Evolutionary conservation across 1,284 basidiomycete genomes (phyloP), one percentile per base, ranked within the genome.

Genomic region (Naganishia sp.): DNA sequence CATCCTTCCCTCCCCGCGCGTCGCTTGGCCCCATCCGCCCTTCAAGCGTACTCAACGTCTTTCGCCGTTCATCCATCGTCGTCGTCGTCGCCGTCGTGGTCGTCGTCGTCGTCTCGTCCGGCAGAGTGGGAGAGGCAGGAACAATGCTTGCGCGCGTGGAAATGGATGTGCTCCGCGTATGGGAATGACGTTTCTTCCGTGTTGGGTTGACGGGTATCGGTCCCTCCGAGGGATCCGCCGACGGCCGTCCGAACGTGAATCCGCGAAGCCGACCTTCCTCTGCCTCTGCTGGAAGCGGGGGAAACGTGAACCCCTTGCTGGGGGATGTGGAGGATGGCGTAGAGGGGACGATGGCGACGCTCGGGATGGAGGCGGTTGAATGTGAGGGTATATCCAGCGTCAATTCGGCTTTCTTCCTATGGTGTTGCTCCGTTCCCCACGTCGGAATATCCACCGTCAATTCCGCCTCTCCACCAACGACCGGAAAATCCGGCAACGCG

Each of bases 121-220:
- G 32, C 25, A 23, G 15, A 28, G 49, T 7, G 23, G 43, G 42
- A 23, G 18, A 13, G 9, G 35, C 1, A 10, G 42, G 18, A 41
- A 55, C 25, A 39, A 21, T 55, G 39, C 21, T 55, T 5, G 58
- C 58, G 18, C 58, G 58, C 7, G 58, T 61, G 39, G 58, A 61
- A 23, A 61, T 61, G 2, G 58, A 61, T 42, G 58, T 61, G 6
- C 47, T 51, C 4, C 58, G 58, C 2, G 58, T 61, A 28, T 61
- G 58, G 0, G 58, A 61, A 25, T 61, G 58, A 11, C 58, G 58
- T 51, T 49, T 61, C 28, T 41, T 39, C 9, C 28, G 47, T 13
- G 47, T 42, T 23, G 32, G 18, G 17, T 21, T 25, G 17, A 32
- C 6, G 10, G 58, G 57, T 35, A 32, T 21, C 28, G 31, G 17